Percentiles rank a stretch among this genome's conserved stretches.
phyloP scores from a whole-genome alignment of 106 monocot genomes.

The Allium sativum region DNA sequence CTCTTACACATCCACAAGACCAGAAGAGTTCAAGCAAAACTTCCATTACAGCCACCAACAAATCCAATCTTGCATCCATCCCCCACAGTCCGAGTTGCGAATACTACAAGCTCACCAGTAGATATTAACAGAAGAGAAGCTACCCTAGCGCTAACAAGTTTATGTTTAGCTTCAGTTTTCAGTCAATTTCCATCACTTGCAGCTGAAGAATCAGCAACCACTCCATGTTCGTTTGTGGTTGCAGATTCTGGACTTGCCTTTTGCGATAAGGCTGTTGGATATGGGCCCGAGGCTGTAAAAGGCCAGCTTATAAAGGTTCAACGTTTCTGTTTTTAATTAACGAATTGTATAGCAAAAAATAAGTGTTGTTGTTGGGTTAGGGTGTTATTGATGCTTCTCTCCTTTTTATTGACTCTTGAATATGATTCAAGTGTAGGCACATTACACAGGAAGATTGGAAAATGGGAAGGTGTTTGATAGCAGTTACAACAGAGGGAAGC shows the following conservation, averaged over 20 bases:
- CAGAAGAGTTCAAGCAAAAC: background rate
- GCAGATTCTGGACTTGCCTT: constrained; percentile 70
- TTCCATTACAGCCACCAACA: background rate
- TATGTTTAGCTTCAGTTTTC: constrained; percentile 11
- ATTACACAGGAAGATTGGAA: constrained; percentile 81
- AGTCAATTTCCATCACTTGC: constrained; percentile 9
- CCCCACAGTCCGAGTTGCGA: constrained; percentile 2
- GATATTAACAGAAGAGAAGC: constrained; percentile 31
- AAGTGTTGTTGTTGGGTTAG: too few relatives aligned
- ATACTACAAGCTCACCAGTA: background rate
- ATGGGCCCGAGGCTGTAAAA: constrained; percentile 41
- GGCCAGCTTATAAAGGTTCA: constrained; percentile 94
- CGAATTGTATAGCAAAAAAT: too few relatives aligned
- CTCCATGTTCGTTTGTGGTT: constrained; percentile 33
- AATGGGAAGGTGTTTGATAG: constrained; percentile 93
- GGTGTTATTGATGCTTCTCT: background rate
- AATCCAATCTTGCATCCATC: background rate
- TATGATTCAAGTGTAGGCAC: constrained; percentile 31
- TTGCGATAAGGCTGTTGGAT: constrained; percentile 64
- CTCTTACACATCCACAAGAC: background rate
- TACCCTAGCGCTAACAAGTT: constrained; percentile 11
- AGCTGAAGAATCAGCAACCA: background rate
- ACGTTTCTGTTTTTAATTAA: background rate
- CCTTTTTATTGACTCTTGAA: background rate
- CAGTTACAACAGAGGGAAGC: constrained; percentile 65